These are phyloP conservation scores for Penstemon barbatus DNA, from an alignment of 257 asterid genomes.

Conservation along the genomic window DNA sequence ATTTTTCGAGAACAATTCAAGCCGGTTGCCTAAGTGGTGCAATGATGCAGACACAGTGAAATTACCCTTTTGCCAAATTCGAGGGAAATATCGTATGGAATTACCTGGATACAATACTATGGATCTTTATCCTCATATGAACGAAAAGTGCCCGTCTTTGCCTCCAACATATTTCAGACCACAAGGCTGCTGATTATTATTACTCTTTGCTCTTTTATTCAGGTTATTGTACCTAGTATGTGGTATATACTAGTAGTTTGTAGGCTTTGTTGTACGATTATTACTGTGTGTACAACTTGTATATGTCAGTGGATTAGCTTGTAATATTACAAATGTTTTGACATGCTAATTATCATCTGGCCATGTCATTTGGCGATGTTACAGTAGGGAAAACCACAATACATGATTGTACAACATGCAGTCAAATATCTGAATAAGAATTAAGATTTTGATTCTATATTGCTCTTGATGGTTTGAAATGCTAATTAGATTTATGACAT, in stretches of 20 bases:
- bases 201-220: neutral
- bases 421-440: neutral
- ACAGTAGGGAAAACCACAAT: neutral
- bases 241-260: neutral
- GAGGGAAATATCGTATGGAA: conserved; percentile 79
- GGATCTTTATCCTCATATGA: conserved; percentile 79
- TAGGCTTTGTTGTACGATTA: neutral
- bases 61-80: conserved; percentile 86
- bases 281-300: conserved; percentile 22
- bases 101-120: conserved; percentile 75
- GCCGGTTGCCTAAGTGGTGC: conserved; percentile 92
- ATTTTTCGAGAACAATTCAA: conserved; percentile 65
- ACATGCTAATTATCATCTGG: conserved; percentile 12
- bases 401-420: conserved; percentile 11
- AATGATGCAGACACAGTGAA: conserved; percentile 73
- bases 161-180: conserved; percentile 73
- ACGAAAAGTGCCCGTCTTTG: conserved; percentile 82
- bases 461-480: no score
- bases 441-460: neutral
- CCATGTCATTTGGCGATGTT: conserved; percentile 2
- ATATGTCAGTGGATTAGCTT: conserved; percentile 13
- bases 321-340: conserved; percentile 15
- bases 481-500: no score
- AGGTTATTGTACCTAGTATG: neutral
- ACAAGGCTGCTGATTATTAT: conserved; percentile 59